These are phyloP conservation scores for Euphrasia confusa DNA, from an alignment of 257 asterid genomes.

Conservation along the genomic window DNA sequence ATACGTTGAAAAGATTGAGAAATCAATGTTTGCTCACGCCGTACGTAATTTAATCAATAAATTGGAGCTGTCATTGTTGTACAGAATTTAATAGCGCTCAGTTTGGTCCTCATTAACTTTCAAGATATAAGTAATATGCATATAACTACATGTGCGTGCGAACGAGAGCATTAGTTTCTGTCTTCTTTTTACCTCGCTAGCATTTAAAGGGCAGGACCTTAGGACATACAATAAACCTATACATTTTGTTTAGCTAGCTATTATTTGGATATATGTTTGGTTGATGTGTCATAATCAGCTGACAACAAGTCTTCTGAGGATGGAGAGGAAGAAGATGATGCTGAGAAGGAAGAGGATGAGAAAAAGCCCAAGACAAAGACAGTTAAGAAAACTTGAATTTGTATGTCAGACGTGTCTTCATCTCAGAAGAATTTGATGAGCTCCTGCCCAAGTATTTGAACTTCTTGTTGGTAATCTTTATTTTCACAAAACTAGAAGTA, in stretches of 20 bases:
- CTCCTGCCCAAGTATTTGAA: conserved; percentile 86
- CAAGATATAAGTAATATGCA: neutral
- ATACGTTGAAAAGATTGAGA: neutral
- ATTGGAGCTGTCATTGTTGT: neutral
- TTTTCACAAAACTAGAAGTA: conserved; percentile 3
- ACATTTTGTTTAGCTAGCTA: neutral
- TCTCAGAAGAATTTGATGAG: conserved; percentile 91
- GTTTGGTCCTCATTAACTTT: neutral
- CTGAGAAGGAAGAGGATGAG: conserved; percentile 66
- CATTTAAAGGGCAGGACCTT: neutral
- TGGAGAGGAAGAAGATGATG: conserved; percentile 55
- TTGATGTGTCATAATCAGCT: conserved; percentile 41
- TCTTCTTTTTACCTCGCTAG: neutral
- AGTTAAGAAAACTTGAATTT: conserved; percentile 69
- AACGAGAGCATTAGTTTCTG: neutral
- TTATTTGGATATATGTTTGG: neutral
- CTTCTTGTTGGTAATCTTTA: conserved; percentile 56
- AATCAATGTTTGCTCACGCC: neutral
- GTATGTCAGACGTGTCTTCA: conserved; percentile 79
- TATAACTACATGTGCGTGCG: neutral
- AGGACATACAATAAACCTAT: no score
- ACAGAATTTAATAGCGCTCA: neutral
- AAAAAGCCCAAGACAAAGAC: conserved; percentile 76
- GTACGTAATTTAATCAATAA: neutral
- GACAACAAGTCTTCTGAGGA: conserved; percentile 65